Conservation (phyloP, 176 grass and related monocot genomes). For the Hordeum vulgare region MorexV3_pseudomolecules_assembly NC_058524.1:26811980-26812479, state of each 20-base stretch:
- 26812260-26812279: neutral
- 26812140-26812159: neutral
- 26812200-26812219: slow-evolving; percentile 6
- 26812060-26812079: neutral
- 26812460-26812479: slow-evolving; percentile 18
- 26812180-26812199: neutral
- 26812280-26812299: neutral
- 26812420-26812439: slow-evolving; percentile 53
- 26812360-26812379: slow-evolving; percentile 43
- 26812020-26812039: neutral
- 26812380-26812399: slow-evolving; percentile 46
- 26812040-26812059: neutral
- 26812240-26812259: slow-evolving; percentile 38
- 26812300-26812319: neutral
- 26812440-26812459: slow-evolving; percentile 6
- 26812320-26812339: slow-evolving; percentile 21
- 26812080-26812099: no score
- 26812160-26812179: neutral
- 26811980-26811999: neutral
- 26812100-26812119: neutral
- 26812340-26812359: slow-evolving; percentile 44
- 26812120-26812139: neutral
- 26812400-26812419: slow-evolving; percentile 41
- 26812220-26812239: slow-evolving; percentile 32
- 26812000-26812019: neutral